Percentiles rank a stretch among this genome's conserved stretches.
phyloP scores from a whole-genome alignment of 192 early-diverging fungal species.

The Podila clonocystis region DNA sequence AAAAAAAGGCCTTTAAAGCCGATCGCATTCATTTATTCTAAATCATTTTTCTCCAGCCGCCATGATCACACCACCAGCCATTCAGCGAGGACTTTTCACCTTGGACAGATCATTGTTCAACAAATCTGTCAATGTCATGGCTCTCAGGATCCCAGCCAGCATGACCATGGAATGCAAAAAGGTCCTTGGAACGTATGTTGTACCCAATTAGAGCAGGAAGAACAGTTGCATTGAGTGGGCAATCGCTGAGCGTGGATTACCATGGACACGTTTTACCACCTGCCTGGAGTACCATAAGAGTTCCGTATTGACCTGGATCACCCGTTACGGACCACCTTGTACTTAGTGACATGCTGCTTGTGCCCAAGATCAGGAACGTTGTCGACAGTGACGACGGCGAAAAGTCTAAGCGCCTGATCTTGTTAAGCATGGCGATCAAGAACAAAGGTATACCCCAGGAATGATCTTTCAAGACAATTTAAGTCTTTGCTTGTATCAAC shows the following conservation, averaged over 20 bases:
- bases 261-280: not conserved
- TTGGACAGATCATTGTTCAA: slow-evolving; percentile 76
- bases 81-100: slow-evolving; percentile 72
- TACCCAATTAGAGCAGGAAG: no score
- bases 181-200: slow-evolving; percentile 38
- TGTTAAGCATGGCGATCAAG: slow-evolving; percentile 58
- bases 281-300: not conserved
- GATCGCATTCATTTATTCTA: not conserved
- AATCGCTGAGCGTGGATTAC: not conserved
- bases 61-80: slow-evolving; percentile 64
- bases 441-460: slow-evolving; percentile 22
- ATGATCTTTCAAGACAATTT: not conserved
- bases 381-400: slow-evolving; percentile 63
- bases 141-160: slow-evolving; percentile 71
- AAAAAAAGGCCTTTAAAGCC: no score
- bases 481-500: not conserved
- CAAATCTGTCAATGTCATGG: slow-evolving; percentile 66
- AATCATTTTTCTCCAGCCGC: not conserved
- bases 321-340: not conserved
- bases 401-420: slow-evolving; percentile 58
- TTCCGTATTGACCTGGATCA: not conserved
- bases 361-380: slow-evolving; percentile 74
- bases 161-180: slow-evolving; percentile 63
- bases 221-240: no score
- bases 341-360: slow-evolving; percentile 64